phyloP scores from a whole-genome alignment of 192 early-diverging fungal genomes.

The Thamnidium elegans region DNA sequence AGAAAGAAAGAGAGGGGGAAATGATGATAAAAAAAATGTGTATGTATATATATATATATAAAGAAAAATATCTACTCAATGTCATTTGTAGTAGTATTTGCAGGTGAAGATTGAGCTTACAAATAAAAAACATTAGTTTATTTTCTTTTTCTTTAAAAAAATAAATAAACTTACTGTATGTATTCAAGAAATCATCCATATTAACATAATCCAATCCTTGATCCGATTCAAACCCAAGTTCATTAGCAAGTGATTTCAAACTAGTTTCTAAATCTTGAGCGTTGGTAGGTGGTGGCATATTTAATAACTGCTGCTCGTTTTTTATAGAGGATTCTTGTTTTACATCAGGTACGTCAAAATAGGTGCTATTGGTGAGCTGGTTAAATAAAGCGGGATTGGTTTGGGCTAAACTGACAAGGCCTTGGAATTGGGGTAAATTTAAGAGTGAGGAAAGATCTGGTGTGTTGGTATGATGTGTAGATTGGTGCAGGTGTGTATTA shows the following conservation, averaged over 20 bases:
- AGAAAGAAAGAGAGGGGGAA: too few relatives aligned
- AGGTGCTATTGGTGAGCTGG: slow-evolving; percentile 13
- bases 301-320: background rate
- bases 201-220: slow-evolving; percentile 26
- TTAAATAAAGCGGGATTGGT: slow-evolving; percentile 19
- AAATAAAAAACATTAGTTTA: too few relatives aligned
- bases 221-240: slow-evolving; percentile 30
- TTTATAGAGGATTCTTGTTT: background rate
- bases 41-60: too few relatives aligned
- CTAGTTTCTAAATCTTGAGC: slow-evolving; percentile 18
- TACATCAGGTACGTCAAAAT: slow-evolving; percentile 8
- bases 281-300: slow-evolving; percentile 6
- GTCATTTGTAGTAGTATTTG: too few relatives aligned
- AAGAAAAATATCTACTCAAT: too few relatives aligned
- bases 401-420: slow-evolving; percentile 16
- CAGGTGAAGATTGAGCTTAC: too few relatives aligned
- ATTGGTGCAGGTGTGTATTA: too few relatives aligned
- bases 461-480: background rate
- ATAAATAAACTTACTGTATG: slow-evolving; percentile 11
- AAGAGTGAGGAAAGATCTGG: slow-evolving; percentile 5
- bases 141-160: too few relatives aligned
- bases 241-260: slow-evolving; percentile 16
- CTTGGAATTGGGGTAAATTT: slow-evolving; percentile 20
- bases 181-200: slow-evolving; percentile 30
- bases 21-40: too few relatives aligned